Conservation (phyloP, 352 stramenopile genomes). For the Phytophthora citricola region DNA sequence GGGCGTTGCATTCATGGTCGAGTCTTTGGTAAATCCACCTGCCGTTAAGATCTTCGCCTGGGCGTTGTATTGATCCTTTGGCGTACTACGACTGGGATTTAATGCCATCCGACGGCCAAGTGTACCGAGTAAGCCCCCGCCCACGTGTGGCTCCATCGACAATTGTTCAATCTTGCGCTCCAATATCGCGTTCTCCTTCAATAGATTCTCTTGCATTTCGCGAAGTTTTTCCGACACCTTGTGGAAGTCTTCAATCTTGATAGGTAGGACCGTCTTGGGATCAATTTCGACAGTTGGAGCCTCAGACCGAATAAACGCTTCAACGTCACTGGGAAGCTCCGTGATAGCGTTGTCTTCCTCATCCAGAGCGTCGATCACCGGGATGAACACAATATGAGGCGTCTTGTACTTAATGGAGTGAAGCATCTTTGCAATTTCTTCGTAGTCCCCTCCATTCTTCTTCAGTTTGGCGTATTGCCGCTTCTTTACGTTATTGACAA, state of each 20-base stretch:
- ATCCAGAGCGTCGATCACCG: conserved; percentile 15
- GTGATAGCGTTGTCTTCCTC: conserved; percentile 9
- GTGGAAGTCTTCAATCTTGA: conserved; percentile 11
- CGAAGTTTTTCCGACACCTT: conserved; percentile 6
- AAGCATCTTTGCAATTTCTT: conserved; percentile 11
- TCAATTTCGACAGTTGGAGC: conserved; percentile 2
- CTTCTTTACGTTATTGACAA: conserved; percentile 31
- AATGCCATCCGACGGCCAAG: no score
- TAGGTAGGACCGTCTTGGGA: background rate
- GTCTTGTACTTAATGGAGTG: conserved; percentile 17
- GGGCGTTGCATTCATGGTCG: no score
- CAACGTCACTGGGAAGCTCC: conserved; percentile 2
- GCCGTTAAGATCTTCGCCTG: no score
- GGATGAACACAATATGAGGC: conserved; percentile 18
- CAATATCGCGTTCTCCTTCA: background rate
- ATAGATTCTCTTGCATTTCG: background rate
- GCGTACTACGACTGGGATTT: no score
- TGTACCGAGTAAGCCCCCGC: background rate
- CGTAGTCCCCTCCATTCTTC: conserved; percentile 11
- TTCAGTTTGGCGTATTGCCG: conserved; percentile 20
- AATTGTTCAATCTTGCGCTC: background rate
- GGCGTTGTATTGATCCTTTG: no score
- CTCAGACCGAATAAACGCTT: background rate
- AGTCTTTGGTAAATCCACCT: no score
- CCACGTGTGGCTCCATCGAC: background rate